A percentile compares a stretch with the other conserved stretches of the same genome.
Evolutionary conservation across 2,329 filamentous ascomycete species (phyloP).

Genomic region (Paecilomyces niveus): DNA sequence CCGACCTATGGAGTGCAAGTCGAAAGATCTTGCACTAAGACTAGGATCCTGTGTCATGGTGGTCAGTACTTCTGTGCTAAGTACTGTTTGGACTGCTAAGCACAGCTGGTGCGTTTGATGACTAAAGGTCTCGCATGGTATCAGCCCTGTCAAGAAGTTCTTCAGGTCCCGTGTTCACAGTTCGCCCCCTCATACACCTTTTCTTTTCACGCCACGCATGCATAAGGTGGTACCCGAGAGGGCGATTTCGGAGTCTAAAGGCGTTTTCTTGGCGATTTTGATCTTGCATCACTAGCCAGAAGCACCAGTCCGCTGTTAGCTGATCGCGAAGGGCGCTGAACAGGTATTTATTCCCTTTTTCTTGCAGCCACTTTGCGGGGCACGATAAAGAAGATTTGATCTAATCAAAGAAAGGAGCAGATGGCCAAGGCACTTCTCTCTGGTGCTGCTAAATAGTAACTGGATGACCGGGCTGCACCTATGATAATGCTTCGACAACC

Average conservation of each 20-base stretch:
- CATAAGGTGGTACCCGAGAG: not conserved
- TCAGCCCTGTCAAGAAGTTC: not conserved
- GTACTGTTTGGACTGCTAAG: too few species aligned
- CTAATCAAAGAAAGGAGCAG: not conserved
- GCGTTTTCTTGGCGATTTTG: not conserved
- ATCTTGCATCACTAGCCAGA: not conserved
- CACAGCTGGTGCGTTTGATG: too few species aligned
- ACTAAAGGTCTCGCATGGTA: not conserved
- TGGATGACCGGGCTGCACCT: too few species aligned
- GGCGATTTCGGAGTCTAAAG: not conserved
- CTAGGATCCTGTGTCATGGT: too few species aligned
- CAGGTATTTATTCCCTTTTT: not conserved
- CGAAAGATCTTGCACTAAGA: too few species aligned
- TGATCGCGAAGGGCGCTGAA: not conserved
- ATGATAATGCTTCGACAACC: too few species aligned
- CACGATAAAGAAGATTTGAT: not conserved
- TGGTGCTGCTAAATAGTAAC: not conserved
- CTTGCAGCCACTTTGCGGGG: not conserved
- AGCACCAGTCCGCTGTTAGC: not conserved
- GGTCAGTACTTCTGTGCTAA: too few species aligned
- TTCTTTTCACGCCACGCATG: not conserved
- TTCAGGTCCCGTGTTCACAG: not conserved
- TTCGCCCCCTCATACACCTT: not conserved
- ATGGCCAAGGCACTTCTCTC: not conserved
- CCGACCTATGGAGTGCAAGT: too few species aligned